Conservation (phyloP, 306 rosid genomes). For the Geum urbanum region DNA sequence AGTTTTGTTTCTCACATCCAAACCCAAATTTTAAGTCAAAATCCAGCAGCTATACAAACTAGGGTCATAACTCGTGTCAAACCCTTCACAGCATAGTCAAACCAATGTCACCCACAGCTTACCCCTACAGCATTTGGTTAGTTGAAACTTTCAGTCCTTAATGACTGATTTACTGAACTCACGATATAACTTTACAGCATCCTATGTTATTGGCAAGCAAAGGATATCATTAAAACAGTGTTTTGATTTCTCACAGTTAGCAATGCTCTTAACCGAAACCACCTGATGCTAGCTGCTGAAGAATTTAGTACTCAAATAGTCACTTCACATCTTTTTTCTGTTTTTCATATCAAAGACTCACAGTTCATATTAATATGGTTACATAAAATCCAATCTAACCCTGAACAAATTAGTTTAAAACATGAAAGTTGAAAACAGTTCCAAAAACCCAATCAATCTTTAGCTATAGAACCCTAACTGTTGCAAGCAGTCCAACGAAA, state of each 20-base stretch:
- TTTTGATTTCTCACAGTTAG: not conserved
- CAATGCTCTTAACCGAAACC: not conserved
- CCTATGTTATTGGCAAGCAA: not conserved
- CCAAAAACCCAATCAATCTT: not conserved
- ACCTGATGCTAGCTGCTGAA: not conserved
- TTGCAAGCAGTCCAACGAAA: not conserved
- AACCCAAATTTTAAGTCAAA: not conserved
- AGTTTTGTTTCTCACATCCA: not conserved
- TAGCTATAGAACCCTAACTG: not conserved
- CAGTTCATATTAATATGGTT: not conserved
- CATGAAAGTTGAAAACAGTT: no score
- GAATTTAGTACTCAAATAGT: not conserved
- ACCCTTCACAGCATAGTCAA: not conserved
- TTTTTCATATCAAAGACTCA: not conserved
- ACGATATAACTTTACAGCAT: not conserved
- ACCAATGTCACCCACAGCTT: no score
- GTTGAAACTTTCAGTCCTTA: not conserved
- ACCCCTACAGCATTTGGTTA: not conserved
- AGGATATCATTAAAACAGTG: not conserved
- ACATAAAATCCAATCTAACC: not conserved
- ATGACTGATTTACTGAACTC: not conserved
- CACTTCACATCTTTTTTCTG: not conserved
- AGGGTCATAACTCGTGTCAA: not conserved
- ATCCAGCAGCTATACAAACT: not conserved
- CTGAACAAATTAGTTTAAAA: not conserved